phyloP scores from a whole-genome alignment of 2,329 filamentous ascomycete species.

The Stachybotrys echinatus region DNA sequence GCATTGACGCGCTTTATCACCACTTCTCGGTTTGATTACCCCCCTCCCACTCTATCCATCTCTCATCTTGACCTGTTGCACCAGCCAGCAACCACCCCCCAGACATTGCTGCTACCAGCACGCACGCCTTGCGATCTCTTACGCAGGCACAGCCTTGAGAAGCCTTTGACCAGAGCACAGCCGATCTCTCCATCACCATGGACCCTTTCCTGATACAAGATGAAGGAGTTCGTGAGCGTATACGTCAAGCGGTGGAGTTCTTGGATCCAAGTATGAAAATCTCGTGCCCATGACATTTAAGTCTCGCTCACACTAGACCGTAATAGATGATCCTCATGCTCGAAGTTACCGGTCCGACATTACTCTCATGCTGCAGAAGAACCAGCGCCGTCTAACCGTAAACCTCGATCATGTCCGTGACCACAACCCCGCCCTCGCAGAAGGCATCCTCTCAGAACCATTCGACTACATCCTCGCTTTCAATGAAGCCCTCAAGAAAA shows the following conservation, averaged over 20 bases:
- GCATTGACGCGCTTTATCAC: conserved; percentile 12
- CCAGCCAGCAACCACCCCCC: no score
- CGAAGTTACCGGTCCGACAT: conserved; percentile 87
- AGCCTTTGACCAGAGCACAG: neutral
- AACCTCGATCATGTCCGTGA: conserved; percentile 88
- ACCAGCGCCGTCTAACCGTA: conserved; percentile 60
- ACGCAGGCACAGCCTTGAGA: neutral
- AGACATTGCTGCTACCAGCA: neutral
- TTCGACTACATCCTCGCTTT: conserved; percentile 89
- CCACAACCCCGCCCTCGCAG: conserved; percentile 77
- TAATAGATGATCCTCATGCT: conserved; percentile 44
- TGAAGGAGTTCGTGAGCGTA: conserved; percentile 76
- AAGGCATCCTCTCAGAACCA: conserved; percentile 72
- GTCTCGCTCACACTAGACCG: conserved; percentile 2
- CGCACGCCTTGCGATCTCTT: neutral
- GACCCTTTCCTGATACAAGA: conserved; percentile 73
- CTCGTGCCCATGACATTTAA: neutral
- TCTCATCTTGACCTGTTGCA: no score
- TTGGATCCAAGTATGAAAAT: conserved; percentile 74
- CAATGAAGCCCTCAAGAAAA: conserved; percentile 82
- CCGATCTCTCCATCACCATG: conserved; percentile 42
- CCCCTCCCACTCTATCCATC: conserved; percentile 3
- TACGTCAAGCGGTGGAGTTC: conserved; percentile 86
- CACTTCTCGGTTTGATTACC: neutral
- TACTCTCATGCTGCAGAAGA: conserved; percentile 67